Conservation (phyloP, 2,329 filamentous ascomycete species). For the Epicoccum nigrum region DNA sequence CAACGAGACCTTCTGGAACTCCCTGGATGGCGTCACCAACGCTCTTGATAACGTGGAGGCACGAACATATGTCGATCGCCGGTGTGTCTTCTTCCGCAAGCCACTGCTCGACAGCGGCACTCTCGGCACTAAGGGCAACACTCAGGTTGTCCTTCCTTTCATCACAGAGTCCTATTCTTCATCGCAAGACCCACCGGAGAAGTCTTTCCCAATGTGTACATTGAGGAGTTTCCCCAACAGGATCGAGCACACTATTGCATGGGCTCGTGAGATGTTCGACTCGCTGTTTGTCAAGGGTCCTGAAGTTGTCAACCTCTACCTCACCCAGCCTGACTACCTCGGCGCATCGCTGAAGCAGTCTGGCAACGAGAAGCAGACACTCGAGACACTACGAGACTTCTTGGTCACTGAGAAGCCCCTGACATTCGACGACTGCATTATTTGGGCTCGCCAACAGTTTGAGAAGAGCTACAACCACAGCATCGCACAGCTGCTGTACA, state of each 20-base stretch:
- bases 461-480: slow-evolving; percentile 97
- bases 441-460: slow-evolving; percentile 92
- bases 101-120: slow-evolving; percentile 95
- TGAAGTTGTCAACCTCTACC: slow-evolving; percentile 91
- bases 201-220: slow-evolving; percentile 99
- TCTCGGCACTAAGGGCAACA: slow-evolving; percentile 98
- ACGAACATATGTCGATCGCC: slow-evolving; percentile 91
- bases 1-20: slow-evolving; percentile 89
- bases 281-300: slow-evolving; percentile 91
- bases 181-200: slow-evolving; percentile 96
- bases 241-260: slow-evolving; percentile 98
- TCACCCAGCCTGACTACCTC: slow-evolving; percentile 90
- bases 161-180: slow-evolving; percentile 97
- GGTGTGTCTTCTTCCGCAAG: slow-evolving; percentile 98
- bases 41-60: slow-evolving; percentile 97
- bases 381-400: slow-evolving; percentile 89
- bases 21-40: slow-evolving; percentile 90
- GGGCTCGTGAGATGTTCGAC: slow-evolving; percentile 96
- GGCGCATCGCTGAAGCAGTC: slow-evolving; percentile 87
- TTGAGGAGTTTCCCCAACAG: slow-evolving; percentile 96
- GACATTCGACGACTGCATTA: slow-evolving; percentile 93
- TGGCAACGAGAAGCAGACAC: slow-evolving; percentile 90
- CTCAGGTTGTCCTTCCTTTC: slow-evolving; percentile 88
- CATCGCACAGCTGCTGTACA: slow-evolving; percentile 92
- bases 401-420: slow-evolving; percentile 90